phyloP scores from a whole-genome alignment of 345 rosid genomes.

The Populus nigra region DNA sequence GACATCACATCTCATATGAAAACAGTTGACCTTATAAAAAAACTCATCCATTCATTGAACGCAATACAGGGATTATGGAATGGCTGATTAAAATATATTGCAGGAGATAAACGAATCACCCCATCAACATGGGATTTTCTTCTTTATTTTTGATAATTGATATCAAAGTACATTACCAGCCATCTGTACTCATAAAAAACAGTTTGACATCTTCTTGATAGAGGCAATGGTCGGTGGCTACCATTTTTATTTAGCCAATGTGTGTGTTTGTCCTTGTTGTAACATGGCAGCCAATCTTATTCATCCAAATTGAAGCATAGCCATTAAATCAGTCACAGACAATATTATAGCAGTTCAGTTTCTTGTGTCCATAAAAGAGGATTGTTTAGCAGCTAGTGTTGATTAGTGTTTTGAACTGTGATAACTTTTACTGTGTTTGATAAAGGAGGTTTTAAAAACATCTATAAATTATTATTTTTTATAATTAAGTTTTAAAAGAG shows the following conservation, averaged over 20 bases:
- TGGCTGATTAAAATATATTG: not conserved
- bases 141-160: slow-evolving; percentile 9
- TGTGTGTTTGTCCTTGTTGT: slow-evolving; percentile 2
- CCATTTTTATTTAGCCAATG: slow-evolving; percentile 13
- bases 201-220: not conserved
- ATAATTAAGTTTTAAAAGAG: too few relatives aligned
- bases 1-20: slow-evolving; percentile 26
- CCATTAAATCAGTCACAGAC: not conserved
- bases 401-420: too few relatives aligned
- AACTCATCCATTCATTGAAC: slow-evolving; percentile 28
- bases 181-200: not conserved
- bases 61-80: slow-evolving; percentile 9
- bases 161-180: not conserved
- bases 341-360: not conserved
- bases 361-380: too few relatives aligned
- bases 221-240: slow-evolving; percentile 25
- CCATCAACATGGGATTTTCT: slow-evolving; percentile 16
- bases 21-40: slow-evolving; percentile 22
- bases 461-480: too few relatives aligned
- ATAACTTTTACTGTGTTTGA: too few relatives aligned
- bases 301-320: not conserved
- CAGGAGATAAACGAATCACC: not conserved
- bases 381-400: too few relatives aligned
- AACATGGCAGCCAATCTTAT: slow-evolving; percentile 4
- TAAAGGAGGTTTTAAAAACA: too few relatives aligned